Evolutionary conservation across 108 stramenopile genomes (phyloP).

Genomic region (Pseudonitzschia pungens): DNA sequence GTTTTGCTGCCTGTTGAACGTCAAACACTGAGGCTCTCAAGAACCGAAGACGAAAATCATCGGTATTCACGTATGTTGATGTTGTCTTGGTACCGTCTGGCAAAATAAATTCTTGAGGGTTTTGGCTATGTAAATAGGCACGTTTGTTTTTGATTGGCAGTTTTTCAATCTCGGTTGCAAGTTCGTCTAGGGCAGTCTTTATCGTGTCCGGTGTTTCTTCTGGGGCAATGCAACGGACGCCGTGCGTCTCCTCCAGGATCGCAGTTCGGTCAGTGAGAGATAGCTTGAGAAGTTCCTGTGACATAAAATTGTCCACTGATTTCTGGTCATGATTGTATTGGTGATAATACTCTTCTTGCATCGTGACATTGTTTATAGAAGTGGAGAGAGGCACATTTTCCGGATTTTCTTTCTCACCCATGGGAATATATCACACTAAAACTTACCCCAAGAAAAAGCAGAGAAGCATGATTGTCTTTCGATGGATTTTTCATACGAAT

Average conservation of each 20-base stretch:
- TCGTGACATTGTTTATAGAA: no score
- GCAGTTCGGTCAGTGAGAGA: background rate
- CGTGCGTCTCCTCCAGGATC: conserved; percentile 5
- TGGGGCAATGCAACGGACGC: background rate
- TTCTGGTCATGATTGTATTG: background rate
- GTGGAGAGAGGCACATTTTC: background rate
- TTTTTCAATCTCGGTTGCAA: background rate
- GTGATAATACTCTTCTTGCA: background rate
- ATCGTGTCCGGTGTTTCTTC: background rate
- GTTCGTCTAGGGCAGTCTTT: background rate
- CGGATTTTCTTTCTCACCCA: background rate
- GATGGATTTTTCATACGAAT: no score
- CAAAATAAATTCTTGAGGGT: background rate
- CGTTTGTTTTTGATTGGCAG: background rate
- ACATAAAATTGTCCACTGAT: background rate
- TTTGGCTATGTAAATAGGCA: conserved; percentile 2
- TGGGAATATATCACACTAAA: no score
- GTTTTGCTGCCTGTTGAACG: conserved; percentile 18
- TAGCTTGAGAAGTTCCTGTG: conserved; percentile 1
- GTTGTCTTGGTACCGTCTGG: background rate
- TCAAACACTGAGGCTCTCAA: conserved; percentile 39
- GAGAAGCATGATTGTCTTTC: no score
- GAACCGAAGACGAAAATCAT: conserved; percentile 46
- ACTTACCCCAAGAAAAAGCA: no score
- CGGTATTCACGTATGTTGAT: conserved; percentile 30